phyloP scores from a whole-genome alignment of 768 basidiomycete species.

The Steccherinum ochraceum region DNA sequence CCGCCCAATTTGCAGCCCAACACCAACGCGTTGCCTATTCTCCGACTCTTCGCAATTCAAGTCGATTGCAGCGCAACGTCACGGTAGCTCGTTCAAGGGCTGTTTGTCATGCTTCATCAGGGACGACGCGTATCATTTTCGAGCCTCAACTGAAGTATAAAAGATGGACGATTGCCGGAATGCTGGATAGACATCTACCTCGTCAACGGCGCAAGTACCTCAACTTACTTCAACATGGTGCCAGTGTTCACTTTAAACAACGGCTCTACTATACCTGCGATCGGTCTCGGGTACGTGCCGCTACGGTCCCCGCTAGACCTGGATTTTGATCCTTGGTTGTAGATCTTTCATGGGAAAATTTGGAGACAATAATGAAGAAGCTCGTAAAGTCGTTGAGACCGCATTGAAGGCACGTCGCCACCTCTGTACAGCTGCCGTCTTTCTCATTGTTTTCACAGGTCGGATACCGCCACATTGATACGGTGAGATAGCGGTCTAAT shows the following conservation, averaged over 20 bases:
- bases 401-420: neutral
- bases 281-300: slow-evolving; percentile 4
- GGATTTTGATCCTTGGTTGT: neutral
- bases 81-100: no score
- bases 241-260: slow-evolving; percentile 5
- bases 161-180: no score
- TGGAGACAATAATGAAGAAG: neutral
- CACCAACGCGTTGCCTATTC: no score
- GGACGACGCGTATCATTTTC: no score
- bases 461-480: neutral
- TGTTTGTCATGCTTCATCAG: no score
- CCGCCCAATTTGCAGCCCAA: no score
- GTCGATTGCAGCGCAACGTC: no score
- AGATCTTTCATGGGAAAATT: neutral
- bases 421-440: neutral
- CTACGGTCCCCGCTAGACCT: neutral
- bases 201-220: neutral
- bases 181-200: neutral
- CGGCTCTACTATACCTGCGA: slow-evolving; percentile 1
- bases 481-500: no score
- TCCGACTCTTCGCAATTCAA: no score
- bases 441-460: neutral
- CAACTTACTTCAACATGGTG: no score
- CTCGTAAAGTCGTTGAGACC: neutral
- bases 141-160: no score